Evolutionary conservation across 768 basidiomycete genomes (phyloP).

Genomic region (Mycena floridula): DNA sequence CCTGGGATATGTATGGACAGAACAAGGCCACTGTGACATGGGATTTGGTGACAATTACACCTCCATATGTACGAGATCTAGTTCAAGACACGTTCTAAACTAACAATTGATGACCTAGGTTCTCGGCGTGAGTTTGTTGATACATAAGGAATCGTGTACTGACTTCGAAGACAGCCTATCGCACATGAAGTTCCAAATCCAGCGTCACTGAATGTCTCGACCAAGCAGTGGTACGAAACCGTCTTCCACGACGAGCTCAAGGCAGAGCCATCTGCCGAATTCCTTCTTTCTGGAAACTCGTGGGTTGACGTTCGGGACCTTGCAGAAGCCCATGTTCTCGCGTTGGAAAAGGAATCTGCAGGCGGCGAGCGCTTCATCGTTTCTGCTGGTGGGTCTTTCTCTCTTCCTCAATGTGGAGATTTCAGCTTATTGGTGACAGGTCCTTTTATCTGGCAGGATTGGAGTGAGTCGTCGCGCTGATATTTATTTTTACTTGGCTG

Average conservation of each 20-base stretch:
- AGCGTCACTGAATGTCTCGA: slow-evolving; percentile 33
- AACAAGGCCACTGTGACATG: slow-evolving; percentile 37
- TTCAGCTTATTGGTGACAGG: too few relatives aligned
- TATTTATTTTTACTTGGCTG: too few relatives aligned
- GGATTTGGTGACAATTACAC: slow-evolving; percentile 50
- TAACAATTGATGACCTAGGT: slow-evolving; percentile 15
- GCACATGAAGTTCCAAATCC: slow-evolving; percentile 33
- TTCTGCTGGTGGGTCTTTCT: too few relatives aligned
- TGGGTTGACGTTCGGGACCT: slow-evolving; percentile 54
- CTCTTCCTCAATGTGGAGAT: too few relatives aligned
- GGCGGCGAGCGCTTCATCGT: slow-evolving; percentile 54
- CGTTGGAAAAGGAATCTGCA: slow-evolving; percentile 45
- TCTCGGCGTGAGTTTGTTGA: too few relatives aligned
- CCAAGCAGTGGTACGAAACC: slow-evolving; percentile 20
- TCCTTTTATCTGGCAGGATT: too few relatives aligned
- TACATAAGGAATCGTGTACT: too few relatives aligned
- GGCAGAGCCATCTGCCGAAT: slow-evolving; percentile 12
- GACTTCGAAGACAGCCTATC: too few relatives aligned
- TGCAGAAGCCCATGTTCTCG: slow-evolving; percentile 48
- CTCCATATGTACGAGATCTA: slow-evolving; percentile 40
- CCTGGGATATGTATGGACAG: slow-evolving; percentile 35
- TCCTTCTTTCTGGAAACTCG: slow-evolving; percentile 15
- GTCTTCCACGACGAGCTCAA: slow-evolving; percentile 17
- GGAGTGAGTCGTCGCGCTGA: too few relatives aligned
- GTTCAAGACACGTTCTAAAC: slow-evolving; percentile 1